Percentiles rank a stretch among this genome's conserved stretches.
Evolutionary conservation across 371 early-diverging fungal species (phyloP).

Genomic region (Apophysomyces sp.): DNA sequence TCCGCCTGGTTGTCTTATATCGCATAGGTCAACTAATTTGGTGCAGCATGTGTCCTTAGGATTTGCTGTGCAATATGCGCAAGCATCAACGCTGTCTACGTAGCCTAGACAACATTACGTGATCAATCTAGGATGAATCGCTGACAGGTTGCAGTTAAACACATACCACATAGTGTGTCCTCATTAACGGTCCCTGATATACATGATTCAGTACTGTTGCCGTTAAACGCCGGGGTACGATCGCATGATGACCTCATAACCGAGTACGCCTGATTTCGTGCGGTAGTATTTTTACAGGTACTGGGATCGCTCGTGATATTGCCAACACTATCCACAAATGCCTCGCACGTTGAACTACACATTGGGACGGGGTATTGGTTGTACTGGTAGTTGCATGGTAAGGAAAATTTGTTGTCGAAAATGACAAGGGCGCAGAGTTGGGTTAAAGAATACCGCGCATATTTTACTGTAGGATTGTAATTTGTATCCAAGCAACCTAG

Average conservation of each 20-base stretch:
- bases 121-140: not conserved
- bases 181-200: conserved; percentile 41
- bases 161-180: conserved; percentile 40
- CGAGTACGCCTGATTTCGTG: conserved; percentile 3
- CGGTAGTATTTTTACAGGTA: conserved; percentile 26
- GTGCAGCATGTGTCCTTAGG: conserved; percentile 33
- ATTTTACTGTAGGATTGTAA: conserved; percentile 23
- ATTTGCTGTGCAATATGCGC: conserved; percentile 31
- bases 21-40: conserved; percentile 3
- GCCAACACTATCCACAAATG: conserved; percentile 28
- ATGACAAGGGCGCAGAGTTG: conserved; percentile 35
- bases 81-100: conserved; percentile 10
- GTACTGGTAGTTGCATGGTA: conserved; percentile 39
- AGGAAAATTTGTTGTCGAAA: conserved; percentile 29
- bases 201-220: conserved; percentile 18
- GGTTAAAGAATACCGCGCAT: conserved; percentile 44
- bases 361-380: conserved; percentile 30
- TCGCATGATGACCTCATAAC: not conserved
- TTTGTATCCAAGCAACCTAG: conserved; percentile 30
- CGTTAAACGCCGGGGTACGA: conserved; percentile 24
- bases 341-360: conserved; percentile 40
- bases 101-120: not conserved
- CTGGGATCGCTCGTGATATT: conserved; percentile 21
- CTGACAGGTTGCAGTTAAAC: not conserved
- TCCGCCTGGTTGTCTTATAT: not conserved